Evolutionary conservation across 2,329 filamentous ascomycete genomes (phyloP), one percentile per base, ranked within the genome.

Genomic region (Rhinocladiella mackenziei): DNA sequence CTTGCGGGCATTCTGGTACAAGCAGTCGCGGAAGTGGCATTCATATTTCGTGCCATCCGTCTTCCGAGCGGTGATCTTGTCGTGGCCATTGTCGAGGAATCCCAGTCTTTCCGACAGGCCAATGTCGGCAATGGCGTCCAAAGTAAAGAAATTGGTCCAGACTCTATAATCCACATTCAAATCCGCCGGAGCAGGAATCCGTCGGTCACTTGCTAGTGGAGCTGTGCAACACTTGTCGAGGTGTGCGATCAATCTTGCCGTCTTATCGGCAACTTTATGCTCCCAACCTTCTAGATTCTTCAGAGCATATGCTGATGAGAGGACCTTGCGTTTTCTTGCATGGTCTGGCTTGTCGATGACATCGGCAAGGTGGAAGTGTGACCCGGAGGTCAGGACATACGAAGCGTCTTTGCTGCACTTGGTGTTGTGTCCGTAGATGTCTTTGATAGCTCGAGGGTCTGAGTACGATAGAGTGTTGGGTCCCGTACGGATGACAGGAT

Each of bases 111-210:
- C 40, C 11, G 45, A 48, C 0, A 78, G 62, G 1, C 74, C 75
- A 56, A 79, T 78, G 40, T 78, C 72, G 11, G 71, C 73, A 38
- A 78, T 77, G 2, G 73, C 75, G 44, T 79, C 75, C 10, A 78
- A 62, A 0, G 73, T 74, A 57, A 78, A 78, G 62, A 74, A 75
- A 58, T 77, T 78, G 17, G 68, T 65, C 69, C 69, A 78, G 4
- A 63, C 62, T 3, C 74, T 69, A 42, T 71, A 73, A 53, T 78
- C 72, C 13, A 78, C 62, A 0, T 63, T 72, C 13, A 74, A 42
- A 35, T 75, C 71, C n/a, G 22, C 22, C 5, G 30, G 20, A 20
- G 32, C 39, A 2, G 48, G 48, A 2, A 48, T 30, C 23, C 23
- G 41, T 14, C 39, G 19, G 11, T 22, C 37, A n/a, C 19, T 20